These are phyloP conservation scores for Russula sp. DNA, from an alignment of 768 basidiomycete genomes.

Conservation along the genomic window DNA sequence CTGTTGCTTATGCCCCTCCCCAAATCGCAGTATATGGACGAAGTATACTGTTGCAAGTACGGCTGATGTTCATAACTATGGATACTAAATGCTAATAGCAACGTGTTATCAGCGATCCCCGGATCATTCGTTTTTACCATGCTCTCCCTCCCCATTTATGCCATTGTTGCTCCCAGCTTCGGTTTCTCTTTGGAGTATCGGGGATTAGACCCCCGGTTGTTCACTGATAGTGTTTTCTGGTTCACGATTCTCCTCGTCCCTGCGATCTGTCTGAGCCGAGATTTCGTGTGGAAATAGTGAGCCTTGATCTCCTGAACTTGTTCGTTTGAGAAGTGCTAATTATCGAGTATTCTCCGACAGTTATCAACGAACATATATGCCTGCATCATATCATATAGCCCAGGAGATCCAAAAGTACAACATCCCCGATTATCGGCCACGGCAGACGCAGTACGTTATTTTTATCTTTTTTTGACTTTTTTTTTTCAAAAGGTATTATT, in stretches of 20 bases:
- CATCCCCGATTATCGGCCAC: constrained; percentile 90
- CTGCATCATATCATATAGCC: constrained; percentile 94
- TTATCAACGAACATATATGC: constrained; percentile 85
- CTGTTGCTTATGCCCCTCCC: constrained; percentile 2
- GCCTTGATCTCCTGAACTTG: constrained; percentile 28
- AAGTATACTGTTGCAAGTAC: constrained; percentile 93
- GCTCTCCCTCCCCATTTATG: constrained; percentile 88
- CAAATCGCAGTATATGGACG: constrained; percentile 78
- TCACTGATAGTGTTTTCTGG: constrained; percentile 86
- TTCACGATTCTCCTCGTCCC: constrained; percentile 82
- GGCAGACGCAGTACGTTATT: constrained; percentile 85
- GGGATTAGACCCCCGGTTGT: constrained; percentile 85
- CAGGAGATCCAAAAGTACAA: constrained; percentile 99
- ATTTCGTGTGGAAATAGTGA: constrained; percentile 97
- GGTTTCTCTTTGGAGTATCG: constrained; percentile 86
- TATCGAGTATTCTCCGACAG: constrained; percentile 33
- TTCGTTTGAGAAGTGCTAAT: constrained; percentile 10
- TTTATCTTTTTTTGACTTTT: constrained; percentile 6
- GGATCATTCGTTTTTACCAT: constrained; percentile 98
- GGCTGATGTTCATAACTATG: constrained; percentile 24
- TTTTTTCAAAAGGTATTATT: constrained; percentile 19
- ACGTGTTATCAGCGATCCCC: constrained; percentile 64
- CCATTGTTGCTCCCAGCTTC: constrained; percentile 73
- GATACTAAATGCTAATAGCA: constrained; percentile 3
- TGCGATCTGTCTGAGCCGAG: constrained; percentile 73